Evolutionary conservation across 2,329 filamentous ascomycete genomes (phyloP), one percentile per base, ranked within the genome.

Genomic region (Periconia macrospinosa): DNA sequence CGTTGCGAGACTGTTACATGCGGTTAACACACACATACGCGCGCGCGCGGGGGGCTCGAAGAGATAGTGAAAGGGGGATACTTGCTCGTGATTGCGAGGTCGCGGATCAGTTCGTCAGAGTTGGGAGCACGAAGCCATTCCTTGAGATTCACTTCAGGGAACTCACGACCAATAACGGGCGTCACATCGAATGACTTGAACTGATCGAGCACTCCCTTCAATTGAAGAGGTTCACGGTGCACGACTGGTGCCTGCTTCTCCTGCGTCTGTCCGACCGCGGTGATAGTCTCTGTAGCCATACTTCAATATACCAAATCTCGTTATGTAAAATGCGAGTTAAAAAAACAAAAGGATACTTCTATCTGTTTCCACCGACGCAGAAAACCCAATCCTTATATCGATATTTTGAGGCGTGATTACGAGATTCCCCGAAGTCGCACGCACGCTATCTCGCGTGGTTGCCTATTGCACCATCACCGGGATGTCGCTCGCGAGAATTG

Each of bases 111-210:
- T 40, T 86, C 83, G 50, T 90, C 86, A 0, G 85, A 79, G 63
- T 89, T 87, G 0, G 83, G 78, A 0, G 83, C 82, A 30, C 83
- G 75, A 10, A 90, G 76, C 52, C 89, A 86, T 19, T 90, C 85
- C 7, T 80, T 81, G 1, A 89, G 73, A 55, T 86, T 82, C 23
- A 81, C 69, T 40, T 79, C 79, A 40, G 78, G 74, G 54, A 81
- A 89, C 62, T 88, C 86, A 2, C 79, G 78, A 13, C 86, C 86
- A 53, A 88, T 87, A 45, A 81, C 72, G 0, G 85, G 85, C 0
- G 86, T 88, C 2, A 83, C 75, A 27, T 88, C 85, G 52, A 85
- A 83, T 2, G 77, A 76, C 56, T 84, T 77, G 55, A 80, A 83
- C 11, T 75, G 53, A 40, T 85, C 78, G 0, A 86, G 74, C 1